Conservation (phyloP, 2,329 filamentous ascomycete genomes). For the Neurospora sp. region DNA sequence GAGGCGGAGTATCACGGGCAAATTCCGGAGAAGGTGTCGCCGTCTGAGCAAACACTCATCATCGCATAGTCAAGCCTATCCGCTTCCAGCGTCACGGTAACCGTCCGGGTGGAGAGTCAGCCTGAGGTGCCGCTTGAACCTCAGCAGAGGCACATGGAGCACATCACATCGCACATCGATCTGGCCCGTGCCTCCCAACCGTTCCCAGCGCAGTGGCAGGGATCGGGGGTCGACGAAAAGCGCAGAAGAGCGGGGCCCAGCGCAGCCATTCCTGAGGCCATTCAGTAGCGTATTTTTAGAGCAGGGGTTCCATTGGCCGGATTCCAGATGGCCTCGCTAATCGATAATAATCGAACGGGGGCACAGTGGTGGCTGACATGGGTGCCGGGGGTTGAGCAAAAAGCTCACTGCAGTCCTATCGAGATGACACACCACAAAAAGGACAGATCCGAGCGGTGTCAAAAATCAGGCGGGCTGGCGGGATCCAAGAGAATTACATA, state of each 20-base stretch:
- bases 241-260: neutral
- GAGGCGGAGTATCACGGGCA: neutral
- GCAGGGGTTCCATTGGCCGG: neutral
- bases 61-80: neutral
- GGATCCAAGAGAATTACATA: neutral
- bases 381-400: neutral
- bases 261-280: neutral
- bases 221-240: neutral
- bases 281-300: neutral
- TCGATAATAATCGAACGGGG: conserved; percentile 4
- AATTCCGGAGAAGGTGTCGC: neutral
- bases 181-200: conserved; percentile 1
- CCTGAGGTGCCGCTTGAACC: neutral
- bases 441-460: conserved; percentile 2
- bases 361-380: neutral
- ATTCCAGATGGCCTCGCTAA: neutral
- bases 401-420: neutral
- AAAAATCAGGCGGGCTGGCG: neutral
- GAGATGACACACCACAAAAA: neutral
- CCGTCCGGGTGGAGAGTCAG: neutral
- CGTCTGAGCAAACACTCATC: neutral
- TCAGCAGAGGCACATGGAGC: neutral
- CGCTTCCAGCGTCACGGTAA: neutral
- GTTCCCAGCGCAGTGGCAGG: neutral
- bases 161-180: neutral